Evolutionary conservation across 148 eudicot species (phyloP).

Genomic region (Camellia japonica): DNA sequence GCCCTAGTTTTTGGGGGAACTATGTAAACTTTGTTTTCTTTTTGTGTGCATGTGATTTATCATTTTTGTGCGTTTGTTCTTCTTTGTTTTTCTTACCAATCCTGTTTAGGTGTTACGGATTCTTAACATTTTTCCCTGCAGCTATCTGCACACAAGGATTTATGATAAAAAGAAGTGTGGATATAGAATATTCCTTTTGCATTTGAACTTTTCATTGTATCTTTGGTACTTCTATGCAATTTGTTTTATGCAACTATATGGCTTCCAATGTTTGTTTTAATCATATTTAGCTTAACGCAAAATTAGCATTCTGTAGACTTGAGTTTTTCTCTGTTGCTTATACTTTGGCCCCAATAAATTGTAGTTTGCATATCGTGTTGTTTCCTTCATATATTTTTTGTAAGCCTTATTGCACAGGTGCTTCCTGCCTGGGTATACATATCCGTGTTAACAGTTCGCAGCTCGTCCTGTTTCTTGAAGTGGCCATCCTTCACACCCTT

Average conservation of each 20-base stretch:
- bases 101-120: no score
- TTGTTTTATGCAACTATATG: neutral
- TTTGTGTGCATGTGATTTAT: no score
- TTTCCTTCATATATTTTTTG: neutral
- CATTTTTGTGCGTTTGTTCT: no score
- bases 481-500: neutral
- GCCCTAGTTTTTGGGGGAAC: no score
- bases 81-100: no score
- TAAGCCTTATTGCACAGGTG: neutral
- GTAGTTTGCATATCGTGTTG: neutral
- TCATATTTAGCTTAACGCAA: neutral
- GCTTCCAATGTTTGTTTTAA: neutral
- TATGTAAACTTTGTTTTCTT: no score
- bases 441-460: neutral
- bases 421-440: neutral
- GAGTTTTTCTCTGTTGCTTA: no score
- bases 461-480: constrained; percentile 1
- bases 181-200: neutral
- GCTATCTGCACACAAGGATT: neutral
- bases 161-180: neutral
- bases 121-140: no score
- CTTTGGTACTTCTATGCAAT: neutral
- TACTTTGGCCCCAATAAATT: no score
- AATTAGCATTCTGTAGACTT: neutral
- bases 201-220: no score